A percentile compares a stretch with the other conserved stretches of the same genome.
Evolutionary conservation across 495 filamentous ascomycete species (phyloP).

Genomic region (Recurvomyces mirabilis): DNA sequence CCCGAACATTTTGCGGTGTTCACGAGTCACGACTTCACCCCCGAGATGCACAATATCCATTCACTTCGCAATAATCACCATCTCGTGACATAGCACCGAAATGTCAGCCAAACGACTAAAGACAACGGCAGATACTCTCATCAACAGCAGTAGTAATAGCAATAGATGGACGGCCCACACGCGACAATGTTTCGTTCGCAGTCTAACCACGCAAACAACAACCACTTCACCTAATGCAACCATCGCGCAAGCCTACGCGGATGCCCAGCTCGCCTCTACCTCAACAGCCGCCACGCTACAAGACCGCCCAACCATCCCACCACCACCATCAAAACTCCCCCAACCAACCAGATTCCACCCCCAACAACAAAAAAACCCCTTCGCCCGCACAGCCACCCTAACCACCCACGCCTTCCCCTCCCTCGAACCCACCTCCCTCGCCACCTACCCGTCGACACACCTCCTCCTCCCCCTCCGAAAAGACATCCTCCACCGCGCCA

Average conservation of each 20-base stretch:
- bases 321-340: not conserved
- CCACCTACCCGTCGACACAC: conserved; percentile 67
- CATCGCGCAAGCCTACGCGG: conserved; percentile 29
- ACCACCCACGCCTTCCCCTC: conserved; percentile 86
- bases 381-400: conserved; percentile 47
- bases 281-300: conserved; percentile 11
- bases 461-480: conserved; percentile 75
- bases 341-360: not conserved
- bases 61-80: not conserved
- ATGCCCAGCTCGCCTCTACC: conserved; percentile 22
- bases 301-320: conserved; percentile 21
- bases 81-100: not conserved
- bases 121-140: conserved; percentile 1
- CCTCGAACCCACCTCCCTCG: conserved; percentile 72
- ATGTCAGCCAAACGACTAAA: conserved; percentile 17
- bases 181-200: too few relatives aligned
- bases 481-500: conserved; percentile 86
- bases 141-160: too few relatives aligned
- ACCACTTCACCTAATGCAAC: conserved; percentile 46
- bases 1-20: too few relatives aligned
- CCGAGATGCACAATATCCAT: too few relatives aligned
- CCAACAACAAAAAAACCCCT: conserved; percentile 26
- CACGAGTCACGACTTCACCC: too few relatives aligned
- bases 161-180: too few relatives aligned
- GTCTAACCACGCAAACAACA: too few relatives aligned